These are phyloP conservation scores for Rhynchosporium agropyri DNA, from an alignment of 2,329 filamentous ascomycete genomes.

Conservation along the genomic window DNA sequence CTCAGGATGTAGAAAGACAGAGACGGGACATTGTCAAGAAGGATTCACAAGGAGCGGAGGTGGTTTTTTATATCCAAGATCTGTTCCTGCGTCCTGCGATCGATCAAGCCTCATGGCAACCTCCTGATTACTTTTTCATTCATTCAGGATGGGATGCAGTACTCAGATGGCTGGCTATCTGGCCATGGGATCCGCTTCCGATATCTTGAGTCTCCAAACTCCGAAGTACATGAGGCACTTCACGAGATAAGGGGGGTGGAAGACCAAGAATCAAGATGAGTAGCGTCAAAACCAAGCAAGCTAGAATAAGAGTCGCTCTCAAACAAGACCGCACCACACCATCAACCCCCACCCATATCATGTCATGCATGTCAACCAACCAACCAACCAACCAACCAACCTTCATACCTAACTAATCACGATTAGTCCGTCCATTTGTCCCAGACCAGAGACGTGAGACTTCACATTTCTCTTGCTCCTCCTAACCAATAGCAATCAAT, in stretches of 20 bases:
- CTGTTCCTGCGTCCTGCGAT: not conserved
- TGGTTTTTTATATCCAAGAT: conserved; percentile 8
- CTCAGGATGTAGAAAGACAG: not conserved
- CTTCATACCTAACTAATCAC: too few relatives aligned
- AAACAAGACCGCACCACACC: not conserved
- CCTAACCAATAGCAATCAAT: conserved; percentile 5
- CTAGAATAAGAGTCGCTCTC: conserved; percentile 11
- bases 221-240: not conserved
- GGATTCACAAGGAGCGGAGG: not conserved
- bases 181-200: conserved; percentile 16
- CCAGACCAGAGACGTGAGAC: too few relatives aligned
- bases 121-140: conserved; percentile 14
- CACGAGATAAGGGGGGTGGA: conserved; percentile 13
- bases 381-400: not conserved
- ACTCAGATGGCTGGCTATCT: not conserved
- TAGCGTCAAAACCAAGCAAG: conserved; percentile 1
- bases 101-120: not conserved
- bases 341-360: not conserved
- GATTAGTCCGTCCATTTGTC: too few relatives aligned
- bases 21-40: conserved; percentile 10
- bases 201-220: conserved; percentile 7
- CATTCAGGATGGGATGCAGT: not conserved
- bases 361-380: not conserved
- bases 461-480: not conserved
- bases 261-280: not conserved